Conservation (phyloP, 108 stramenopile genomes). For the Halocafeteria seosinensis region DNA sequence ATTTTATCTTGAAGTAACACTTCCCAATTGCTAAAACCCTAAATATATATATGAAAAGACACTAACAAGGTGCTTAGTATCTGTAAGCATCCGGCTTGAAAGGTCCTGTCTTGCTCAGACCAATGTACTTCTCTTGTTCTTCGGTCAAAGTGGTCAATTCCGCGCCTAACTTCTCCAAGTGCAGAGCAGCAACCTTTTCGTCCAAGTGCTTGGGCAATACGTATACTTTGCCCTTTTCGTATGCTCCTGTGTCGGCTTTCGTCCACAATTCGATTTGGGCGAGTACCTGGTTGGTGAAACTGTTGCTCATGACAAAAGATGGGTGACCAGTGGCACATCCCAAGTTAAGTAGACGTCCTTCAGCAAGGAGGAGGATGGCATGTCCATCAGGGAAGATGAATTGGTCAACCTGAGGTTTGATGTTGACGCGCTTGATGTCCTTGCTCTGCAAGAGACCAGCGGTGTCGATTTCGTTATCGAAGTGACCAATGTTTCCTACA, state of each 20-base stretch:
- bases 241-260: constrained; percentile 75
- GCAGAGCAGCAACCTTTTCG: constrained; percentile 96
- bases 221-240: constrained; percentile 82
- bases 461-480: constrained; percentile 99
- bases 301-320: constrained; percentile 97
- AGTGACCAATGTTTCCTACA: constrained; percentile 99
- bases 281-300: constrained; percentile 98
- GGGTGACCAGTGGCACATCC: constrained; percentile 99
- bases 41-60: too few species aligned
- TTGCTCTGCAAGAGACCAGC: constrained; percentile 58
- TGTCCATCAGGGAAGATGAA: constrained; percentile 77
- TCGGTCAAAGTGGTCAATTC: constrained; percentile 70
- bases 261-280: constrained; percentile 96
- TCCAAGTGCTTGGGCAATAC: constrained; percentile 92
- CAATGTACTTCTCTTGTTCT: constrained; percentile 95
- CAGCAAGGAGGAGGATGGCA: constrained; percentile 88
- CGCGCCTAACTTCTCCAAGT: constrained; percentile 77
- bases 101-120: constrained; percentile 70
- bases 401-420: constrained; percentile 99
- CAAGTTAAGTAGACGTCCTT: constrained; percentile 97
- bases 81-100: constrained; percentile 98
- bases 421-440: constrained; percentile 75
- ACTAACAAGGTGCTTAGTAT: constrained; percentile 72
- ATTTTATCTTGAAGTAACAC: too few species aligned
- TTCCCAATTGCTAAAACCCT: too few species aligned